These are phyloP conservation scores for Nemania sp. DNA, from an alignment of 2,329 filamentous ascomycete species.

Conservation along the genomic window DNA sequence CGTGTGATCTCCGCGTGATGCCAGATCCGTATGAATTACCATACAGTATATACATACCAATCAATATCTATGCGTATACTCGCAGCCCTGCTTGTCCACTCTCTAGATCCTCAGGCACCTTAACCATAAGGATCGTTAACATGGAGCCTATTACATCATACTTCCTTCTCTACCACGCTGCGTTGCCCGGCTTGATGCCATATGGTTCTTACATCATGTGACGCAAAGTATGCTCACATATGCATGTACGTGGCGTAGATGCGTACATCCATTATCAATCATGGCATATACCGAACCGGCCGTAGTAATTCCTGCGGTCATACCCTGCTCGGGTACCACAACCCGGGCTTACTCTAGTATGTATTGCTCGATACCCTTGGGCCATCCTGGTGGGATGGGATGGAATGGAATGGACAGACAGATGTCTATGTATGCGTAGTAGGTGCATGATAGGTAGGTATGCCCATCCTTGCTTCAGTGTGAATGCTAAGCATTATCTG, in stretches of 20 bases:
- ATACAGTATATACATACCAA: neutral
- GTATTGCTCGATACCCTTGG: slow-evolving; percentile 11
- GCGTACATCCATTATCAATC: neutral
- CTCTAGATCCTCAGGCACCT: neutral
- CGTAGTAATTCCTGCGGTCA: neutral
- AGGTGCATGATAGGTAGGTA: neutral
- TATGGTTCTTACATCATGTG: slow-evolving; percentile 5
- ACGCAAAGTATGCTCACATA: neutral
- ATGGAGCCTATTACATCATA: neutral
- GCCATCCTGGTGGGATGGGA: neutral
- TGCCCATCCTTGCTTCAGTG: neutral
- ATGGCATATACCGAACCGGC: neutral
- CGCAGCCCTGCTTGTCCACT: neutral
- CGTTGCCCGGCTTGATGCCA: neutral
- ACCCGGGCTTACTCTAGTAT: slow-evolving; percentile 22
- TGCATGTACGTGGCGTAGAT: neutral
- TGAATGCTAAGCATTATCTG: neutral
- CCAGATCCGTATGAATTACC: no score
- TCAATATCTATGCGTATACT: neutral
- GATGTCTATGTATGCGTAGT: no score
- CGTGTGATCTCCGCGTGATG: neutral
- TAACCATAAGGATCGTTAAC: neutral
- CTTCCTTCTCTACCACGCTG: neutral
- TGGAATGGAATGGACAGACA: no score
- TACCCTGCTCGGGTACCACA: slow-evolving; percentile 22